Conservation (phyloP, 805 yeast genomes). For the Jamesozyma spencerorum region DNA sequence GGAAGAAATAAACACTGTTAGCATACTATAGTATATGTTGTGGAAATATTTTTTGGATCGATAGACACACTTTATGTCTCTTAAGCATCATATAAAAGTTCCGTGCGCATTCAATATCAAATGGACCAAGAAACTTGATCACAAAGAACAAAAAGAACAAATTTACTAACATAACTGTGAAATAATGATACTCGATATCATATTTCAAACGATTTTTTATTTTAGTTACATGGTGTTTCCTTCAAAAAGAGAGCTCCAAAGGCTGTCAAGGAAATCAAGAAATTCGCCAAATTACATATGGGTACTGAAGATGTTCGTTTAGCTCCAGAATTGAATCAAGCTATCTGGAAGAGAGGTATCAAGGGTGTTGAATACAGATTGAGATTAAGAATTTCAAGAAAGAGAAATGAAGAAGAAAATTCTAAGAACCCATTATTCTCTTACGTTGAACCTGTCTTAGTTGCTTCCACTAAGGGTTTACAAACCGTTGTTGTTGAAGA, state of each 20-base stretch:
- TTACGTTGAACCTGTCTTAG: conserved; percentile 93
- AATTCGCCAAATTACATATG: conserved; percentile 97
- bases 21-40: neutral
- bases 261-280: conserved; percentile 98
- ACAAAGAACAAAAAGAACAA: neutral
- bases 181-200: too few relatives aligned
- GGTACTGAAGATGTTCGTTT: conserved; percentile 98
- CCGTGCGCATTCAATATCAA: too few relatives aligned
- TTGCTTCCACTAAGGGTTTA: conserved; percentile 93
- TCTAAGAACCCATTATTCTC: conserved; percentile 97
- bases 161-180: neutral
- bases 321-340: conserved; percentile 97
- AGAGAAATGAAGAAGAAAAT: conserved; percentile 99
- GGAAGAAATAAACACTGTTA: neutral
- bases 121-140: too few relatives aligned
- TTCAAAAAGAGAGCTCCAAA: conserved; percentile 99
- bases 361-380: conserved; percentile 97
- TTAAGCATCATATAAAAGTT: too few relatives aligned
- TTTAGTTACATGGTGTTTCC: conserved; percentile 89
- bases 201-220: conserved; percentile 4
- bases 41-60: neutral
- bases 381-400: conserved; percentile 97
- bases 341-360: conserved; percentile 98
- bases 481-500: conserved; percentile 94
- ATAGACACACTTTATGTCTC: too few relatives aligned